Evolutionary conservation across 495 filamentous ascomycete species (phyloP).

Genomic region (Talaromyces trachyspermus): DNA sequence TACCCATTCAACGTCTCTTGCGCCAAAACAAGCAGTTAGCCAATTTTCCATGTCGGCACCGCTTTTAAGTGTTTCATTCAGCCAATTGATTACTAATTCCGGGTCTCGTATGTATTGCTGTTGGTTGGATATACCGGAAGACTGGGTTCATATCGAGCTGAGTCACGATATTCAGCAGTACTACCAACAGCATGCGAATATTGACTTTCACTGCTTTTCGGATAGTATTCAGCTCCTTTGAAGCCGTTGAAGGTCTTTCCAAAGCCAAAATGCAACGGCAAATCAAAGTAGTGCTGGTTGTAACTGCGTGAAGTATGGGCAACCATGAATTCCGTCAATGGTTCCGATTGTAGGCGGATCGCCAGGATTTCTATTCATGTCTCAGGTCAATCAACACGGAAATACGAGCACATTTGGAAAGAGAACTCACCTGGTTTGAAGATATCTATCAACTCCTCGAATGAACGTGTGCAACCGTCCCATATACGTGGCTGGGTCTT

Average conservation of each 20-base stretch:
- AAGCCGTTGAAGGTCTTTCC: conserved; percentile 5
- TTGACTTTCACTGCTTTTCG: not conserved
- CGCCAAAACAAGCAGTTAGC: too few species aligned
- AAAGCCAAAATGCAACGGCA: conserved; percentile 9
- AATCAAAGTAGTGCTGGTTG: not conserved
- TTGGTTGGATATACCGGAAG: not conserved
- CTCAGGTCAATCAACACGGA: not conserved
- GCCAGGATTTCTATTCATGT: not conserved
- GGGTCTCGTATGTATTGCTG: not conserved
- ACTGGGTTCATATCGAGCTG: not conserved
- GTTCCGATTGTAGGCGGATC: not conserved
- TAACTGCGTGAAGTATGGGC: not conserved
- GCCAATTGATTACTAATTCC: conserved; percentile 2
- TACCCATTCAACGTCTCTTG: conserved; percentile 4
- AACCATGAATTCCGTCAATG: not conserved
- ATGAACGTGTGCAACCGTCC: not conserved
- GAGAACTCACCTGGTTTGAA: not conserved
- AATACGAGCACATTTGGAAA: not conserved
- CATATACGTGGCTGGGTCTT: not conserved
- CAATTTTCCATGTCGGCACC: not conserved
- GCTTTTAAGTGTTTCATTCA: not conserved
- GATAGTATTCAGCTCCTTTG: conserved; percentile 1
- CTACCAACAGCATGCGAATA: not conserved
- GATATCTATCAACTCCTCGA: not conserved
- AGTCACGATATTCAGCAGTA: not conserved